Percentiles rank a stretch among this genome's conserved stretches.
Conservation (phyloP, 345 rosid genomes). For the Acer saccharum region DNA sequence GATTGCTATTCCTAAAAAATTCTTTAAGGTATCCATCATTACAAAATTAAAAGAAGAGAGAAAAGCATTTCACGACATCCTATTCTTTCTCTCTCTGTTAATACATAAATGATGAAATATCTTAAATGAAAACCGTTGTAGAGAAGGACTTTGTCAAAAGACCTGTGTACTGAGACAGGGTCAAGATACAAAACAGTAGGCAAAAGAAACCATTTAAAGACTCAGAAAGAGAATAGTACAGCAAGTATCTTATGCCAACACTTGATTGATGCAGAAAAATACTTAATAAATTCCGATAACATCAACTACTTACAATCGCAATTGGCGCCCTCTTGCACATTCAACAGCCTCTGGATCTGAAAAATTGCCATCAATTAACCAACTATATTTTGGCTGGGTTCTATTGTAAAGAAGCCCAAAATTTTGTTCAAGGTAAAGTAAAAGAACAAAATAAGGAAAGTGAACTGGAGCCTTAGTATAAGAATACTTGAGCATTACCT, state of each 20-base stretch:
- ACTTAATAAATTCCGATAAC: background rate
- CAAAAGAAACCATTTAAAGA: background rate
- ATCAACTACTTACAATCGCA: constrained; percentile 73
- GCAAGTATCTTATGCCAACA: background rate
- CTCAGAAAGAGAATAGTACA: background rate
- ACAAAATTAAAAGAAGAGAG: background rate
- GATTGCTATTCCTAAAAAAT: background rate
- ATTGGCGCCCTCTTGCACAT: constrained; percentile 75
- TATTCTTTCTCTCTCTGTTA: background rate
- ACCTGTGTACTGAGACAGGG: background rate
- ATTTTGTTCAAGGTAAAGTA: constrained; percentile 11
- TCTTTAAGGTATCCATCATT: background rate
- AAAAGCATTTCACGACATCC: background rate
- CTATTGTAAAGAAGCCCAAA: constrained; percentile 20
- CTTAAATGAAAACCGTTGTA: background rate
- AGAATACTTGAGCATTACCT: constrained; percentile 42
- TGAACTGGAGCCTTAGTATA: constrained; percentile 6
- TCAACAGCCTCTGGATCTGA: constrained; percentile 82
- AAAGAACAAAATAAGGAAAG: background rate
- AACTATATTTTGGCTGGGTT: constrained; percentile 1
- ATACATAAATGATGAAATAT: background rate
- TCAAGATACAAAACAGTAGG: background rate
- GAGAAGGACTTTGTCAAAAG: background rate
- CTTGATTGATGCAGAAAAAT: constrained; percentile 2
- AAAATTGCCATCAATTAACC: constrained; percentile 27